Evolutionary conservation across 2,329 filamentous ascomycete genomes (phyloP).

Genomic region (Fusarium dlaminii): DNA sequence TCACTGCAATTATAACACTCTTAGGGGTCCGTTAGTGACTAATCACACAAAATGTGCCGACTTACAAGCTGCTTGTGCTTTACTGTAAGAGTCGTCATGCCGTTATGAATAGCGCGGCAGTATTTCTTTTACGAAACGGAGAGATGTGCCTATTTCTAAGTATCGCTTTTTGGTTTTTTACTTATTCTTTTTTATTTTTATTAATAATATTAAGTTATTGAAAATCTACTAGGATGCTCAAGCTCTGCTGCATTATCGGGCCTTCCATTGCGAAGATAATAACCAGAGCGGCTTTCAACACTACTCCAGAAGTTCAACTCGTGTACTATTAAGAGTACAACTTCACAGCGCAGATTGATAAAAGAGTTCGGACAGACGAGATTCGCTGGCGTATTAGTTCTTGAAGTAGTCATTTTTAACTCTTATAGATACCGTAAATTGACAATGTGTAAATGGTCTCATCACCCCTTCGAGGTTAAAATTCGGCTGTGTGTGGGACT

Average conservation of each 20-base stretch:
- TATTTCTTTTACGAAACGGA: neutral
- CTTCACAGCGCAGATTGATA: too few relatives aligned
- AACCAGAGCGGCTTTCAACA: neutral
- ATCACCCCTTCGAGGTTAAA: too few relatives aligned
- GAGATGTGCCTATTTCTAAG: neutral
- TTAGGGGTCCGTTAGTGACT: too few relatives aligned
- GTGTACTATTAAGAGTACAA: neutral
- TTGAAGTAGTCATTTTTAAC: neutral
- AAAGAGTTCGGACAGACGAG: too few relatives aligned
- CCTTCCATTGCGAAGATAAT: too few relatives aligned
- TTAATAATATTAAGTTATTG: accelerated
- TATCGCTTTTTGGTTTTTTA: neutral
- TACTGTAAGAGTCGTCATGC: neutral
- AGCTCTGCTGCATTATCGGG: neutral
- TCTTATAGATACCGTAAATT: too few relatives aligned
- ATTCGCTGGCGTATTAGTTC: neutral
- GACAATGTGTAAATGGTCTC: too few relatives aligned
- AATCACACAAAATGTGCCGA: neutral
- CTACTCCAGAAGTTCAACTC: neutral
- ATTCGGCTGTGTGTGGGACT: neutral
- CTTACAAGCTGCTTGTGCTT: neutral
- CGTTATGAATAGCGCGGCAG: accelerated
- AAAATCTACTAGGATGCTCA: neutral
- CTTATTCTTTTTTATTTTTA: neutral
- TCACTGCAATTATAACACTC: neutral